Percentiles rank a stretch among this genome's conserved stretches.
phyloP scores from a whole-genome alignment of 78 protist genomes.

The Guillardia theta region DNA sequence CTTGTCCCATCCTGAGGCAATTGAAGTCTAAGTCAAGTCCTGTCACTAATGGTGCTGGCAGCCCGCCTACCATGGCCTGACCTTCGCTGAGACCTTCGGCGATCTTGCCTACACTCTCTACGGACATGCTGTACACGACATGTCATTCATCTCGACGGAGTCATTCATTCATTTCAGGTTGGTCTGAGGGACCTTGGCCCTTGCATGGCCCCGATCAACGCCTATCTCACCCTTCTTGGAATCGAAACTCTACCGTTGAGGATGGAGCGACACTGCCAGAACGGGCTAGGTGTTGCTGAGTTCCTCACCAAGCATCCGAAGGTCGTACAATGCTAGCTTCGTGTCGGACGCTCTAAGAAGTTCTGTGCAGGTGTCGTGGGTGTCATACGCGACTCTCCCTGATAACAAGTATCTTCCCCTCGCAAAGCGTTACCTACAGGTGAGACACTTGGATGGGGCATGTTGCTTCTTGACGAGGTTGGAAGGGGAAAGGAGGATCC shows the following conservation, averaged over 20 bases:
- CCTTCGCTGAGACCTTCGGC: slow-evolving; percentile 22
- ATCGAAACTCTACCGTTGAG: slow-evolving; percentile 61
- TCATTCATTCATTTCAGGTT: too few species aligned
- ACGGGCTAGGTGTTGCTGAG: slow-evolving; percentile 51
- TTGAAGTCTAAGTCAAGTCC: too few species aligned
- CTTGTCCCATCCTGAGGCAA: background rate
- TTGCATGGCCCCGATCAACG: slow-evolving; percentile 49
- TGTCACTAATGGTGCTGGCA: too few species aligned
- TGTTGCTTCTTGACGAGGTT: background rate
- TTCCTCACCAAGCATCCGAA: slow-evolving; percentile 46
- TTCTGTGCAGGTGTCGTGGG: slow-evolving; percentile 64
- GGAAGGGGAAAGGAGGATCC: slow-evolving; percentile 27
- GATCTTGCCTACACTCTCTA: slow-evolving; percentile 2
- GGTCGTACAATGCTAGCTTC: too few species aligned
- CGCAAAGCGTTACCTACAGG: background rate
- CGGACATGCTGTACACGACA: background rate
- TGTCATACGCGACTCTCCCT: slow-evolving; percentile 47
- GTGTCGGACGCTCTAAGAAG: too few species aligned
- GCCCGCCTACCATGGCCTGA: slow-evolving; percentile 52
- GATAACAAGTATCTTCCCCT: slow-evolving; percentile 48
- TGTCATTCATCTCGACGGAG: too few species aligned
- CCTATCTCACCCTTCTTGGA: slow-evolving; percentile 56
- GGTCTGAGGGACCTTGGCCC: slow-evolving; percentile 60
- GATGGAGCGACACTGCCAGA: slow-evolving; percentile 53
- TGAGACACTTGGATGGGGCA: background rate